phyloP scores from a whole-genome alignment of 305 asterid species.

The Fraxinus greggii region DNA sequence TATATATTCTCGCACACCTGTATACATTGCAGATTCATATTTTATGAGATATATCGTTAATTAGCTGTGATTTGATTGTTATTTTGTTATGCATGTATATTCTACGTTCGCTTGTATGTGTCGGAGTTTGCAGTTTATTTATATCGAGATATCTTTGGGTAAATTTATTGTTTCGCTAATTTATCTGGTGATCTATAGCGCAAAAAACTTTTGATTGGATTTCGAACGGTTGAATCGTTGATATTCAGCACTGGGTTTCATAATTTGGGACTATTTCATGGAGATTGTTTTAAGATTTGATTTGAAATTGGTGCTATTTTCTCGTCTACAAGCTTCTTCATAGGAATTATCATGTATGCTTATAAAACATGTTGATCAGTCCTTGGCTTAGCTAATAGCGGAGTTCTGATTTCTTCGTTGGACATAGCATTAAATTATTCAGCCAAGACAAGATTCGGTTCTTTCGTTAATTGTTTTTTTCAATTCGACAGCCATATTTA shows the following conservation, averaged over 20 bases:
- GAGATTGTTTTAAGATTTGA: background rate
- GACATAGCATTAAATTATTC: background rate
- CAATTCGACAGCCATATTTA: background rate
- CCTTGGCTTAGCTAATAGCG: background rate
- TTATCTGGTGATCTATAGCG: background rate
- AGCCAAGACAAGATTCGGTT: background rate
- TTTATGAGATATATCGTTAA: background rate
- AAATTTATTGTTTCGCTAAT: background rate
- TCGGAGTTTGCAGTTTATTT: background rate
- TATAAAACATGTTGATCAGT: background rate
- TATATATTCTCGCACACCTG: background rate
- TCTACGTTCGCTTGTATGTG: background rate
- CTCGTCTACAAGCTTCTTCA: background rate
- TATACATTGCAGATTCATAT: background rate
- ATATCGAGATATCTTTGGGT: background rate
- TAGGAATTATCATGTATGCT: background rate
- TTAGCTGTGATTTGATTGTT: background rate
- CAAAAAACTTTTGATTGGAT: background rate
- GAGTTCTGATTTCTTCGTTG: background rate
- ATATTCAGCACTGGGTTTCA: background rate
- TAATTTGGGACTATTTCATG: background rate
- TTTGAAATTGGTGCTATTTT: background rate
- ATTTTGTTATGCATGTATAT: background rate
- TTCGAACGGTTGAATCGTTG: background rate
- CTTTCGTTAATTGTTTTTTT: background rate